phyloP scores from a whole-genome alignment of 2,329 filamentous ascomycete species.

The Lanzia echinophila region DNA sequence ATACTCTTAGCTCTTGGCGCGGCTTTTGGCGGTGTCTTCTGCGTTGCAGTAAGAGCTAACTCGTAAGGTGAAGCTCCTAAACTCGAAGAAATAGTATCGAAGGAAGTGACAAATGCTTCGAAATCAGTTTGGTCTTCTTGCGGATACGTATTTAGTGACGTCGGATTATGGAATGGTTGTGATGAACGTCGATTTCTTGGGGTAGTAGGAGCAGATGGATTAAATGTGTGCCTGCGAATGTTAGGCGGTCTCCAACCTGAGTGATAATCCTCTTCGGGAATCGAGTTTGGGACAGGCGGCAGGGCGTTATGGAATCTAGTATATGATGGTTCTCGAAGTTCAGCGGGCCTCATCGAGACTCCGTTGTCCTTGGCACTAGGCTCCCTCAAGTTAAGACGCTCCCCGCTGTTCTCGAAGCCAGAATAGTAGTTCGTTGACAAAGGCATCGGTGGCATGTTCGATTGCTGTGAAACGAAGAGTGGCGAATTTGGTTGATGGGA shows the following conservation, averaged over 20 bases:
- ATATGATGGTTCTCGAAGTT: constrained; percentile 21
- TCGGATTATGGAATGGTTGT: not conserved
- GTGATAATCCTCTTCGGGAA: constrained; percentile 12
- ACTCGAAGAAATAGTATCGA: constrained; percentile 17
- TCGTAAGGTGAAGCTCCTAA: constrained; percentile 25
- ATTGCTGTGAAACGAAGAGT: constrained; percentile 20
- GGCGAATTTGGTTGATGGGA: constrained; percentile 13
- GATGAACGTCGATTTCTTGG: not conserved
- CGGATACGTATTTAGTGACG: not conserved
- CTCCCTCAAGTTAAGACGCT: constrained; percentile 11
- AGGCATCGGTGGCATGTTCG: constrained; percentile 18
- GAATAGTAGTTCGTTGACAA: constrained; percentile 16
- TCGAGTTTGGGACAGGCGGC: constrained; percentile 18
- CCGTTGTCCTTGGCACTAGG: constrained; percentile 25
- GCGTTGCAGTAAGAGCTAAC: constrained; percentile 9
- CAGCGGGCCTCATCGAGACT: constrained; percentile 24
- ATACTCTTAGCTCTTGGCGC: constrained; percentile 17
- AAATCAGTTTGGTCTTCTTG: constrained; percentile 17
- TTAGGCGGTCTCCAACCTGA: constrained; percentile 1
- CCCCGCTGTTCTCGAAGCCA: constrained; percentile 13
- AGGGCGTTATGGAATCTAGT: constrained; percentile 19
- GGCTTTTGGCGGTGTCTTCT: not conserved
- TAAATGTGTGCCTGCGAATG: not conserved
- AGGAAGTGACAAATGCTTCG: constrained; percentile 22
- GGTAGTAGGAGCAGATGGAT: not conserved